Conservation (phyloP, 371 early-diverging fungal genomes). For the Vairimorpha apis region DNA sequence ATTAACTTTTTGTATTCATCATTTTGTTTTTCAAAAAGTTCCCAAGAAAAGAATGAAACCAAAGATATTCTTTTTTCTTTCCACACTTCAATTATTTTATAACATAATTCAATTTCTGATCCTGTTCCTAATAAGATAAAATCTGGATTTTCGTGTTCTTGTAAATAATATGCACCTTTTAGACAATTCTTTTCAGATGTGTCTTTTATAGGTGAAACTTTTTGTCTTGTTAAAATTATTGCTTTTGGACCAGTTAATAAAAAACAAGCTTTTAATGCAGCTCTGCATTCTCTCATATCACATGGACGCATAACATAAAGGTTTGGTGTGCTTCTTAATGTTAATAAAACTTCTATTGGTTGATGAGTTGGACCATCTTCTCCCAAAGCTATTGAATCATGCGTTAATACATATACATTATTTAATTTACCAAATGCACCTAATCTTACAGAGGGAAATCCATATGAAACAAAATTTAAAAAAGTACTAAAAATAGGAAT, state of each 20-base stretch:
- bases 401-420: constrained; percentile 89
- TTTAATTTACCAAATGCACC: constrained; percentile 77
- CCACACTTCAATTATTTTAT: constrained; percentile 72
- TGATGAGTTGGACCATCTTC: constrained; percentile 99
- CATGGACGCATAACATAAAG: constrained; percentile 78
- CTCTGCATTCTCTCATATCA: constrained; percentile 79
- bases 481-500: constrained; percentile 88
- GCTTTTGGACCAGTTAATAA: constrained; percentile 70
- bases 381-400: constrained; percentile 91
- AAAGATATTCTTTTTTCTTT: constrained; percentile 67
- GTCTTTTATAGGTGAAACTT: constrained; percentile 77
- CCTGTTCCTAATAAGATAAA: constrained; percentile 81
- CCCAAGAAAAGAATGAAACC: constrained; percentile 87
- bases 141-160: constrained; percentile 69
- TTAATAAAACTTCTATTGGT: constrained; percentile 89
- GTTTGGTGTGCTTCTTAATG: constrained; percentile 86
- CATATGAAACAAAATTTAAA: constrained; percentile 81
- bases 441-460: constrained; percentile 78
- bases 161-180: constrained; percentile 56
- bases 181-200: constrained; percentile 69
- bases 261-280: constrained; percentile 52
- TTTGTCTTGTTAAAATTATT: constrained; percentile 83
- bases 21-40: constrained; percentile 82
- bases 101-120: constrained; percentile 80
- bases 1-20: constrained; percentile 75